A percentile compares a stretch with the other conserved stretches of the same genome.
Conservation (phyloP, 2,329 filamentous ascomycete species). For the Drechslerella coelobrocha region DNA sequence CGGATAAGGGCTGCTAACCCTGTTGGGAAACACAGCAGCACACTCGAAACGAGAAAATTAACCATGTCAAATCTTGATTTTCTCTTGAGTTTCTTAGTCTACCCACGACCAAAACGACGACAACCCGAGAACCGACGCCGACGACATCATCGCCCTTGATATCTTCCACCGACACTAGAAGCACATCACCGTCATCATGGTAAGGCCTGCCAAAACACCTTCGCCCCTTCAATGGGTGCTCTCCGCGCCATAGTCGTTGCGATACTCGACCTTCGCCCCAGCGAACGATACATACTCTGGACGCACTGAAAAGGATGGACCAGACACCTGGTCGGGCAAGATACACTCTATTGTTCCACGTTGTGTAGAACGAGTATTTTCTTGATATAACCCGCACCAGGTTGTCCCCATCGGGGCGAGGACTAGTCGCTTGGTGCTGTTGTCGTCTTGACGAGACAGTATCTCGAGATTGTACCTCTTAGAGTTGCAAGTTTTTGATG, state of each 20-base stretch:
- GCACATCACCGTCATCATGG: constrained; percentile 4
- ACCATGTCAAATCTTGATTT: not conserved
- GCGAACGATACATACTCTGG: not conserved
- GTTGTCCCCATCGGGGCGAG: constrained; percentile 28
- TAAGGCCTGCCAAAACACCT: not conserved
- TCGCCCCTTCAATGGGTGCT: not conserved
- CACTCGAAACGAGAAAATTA: not conserved
- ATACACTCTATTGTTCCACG: not conserved
- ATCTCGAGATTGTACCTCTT: constrained; percentile 43
- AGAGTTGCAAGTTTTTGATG: constrained; percentile 75
- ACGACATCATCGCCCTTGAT: not conserved
- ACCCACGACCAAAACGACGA: not conserved
- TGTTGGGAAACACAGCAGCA: not conserved
- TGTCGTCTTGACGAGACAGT: not conserved
- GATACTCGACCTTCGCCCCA: not conserved
- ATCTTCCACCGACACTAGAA: not conserved
- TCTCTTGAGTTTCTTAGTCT: not conserved
- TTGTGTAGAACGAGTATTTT: not conserved
- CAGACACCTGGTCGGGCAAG: constrained; percentile 6
- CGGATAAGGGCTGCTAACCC: constrained; percentile 5
- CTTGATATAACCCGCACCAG: constrained; percentile 1
- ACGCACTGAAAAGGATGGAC: not conserved
- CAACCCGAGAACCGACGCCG: not conserved
- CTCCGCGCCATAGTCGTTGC: not conserved
- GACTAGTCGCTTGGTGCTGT: constrained; percentile 25